phyloP scores from a whole-genome alignment of 495 filamentous ascomycete genomes.

The Alectoria sarmentosa region DNA sequence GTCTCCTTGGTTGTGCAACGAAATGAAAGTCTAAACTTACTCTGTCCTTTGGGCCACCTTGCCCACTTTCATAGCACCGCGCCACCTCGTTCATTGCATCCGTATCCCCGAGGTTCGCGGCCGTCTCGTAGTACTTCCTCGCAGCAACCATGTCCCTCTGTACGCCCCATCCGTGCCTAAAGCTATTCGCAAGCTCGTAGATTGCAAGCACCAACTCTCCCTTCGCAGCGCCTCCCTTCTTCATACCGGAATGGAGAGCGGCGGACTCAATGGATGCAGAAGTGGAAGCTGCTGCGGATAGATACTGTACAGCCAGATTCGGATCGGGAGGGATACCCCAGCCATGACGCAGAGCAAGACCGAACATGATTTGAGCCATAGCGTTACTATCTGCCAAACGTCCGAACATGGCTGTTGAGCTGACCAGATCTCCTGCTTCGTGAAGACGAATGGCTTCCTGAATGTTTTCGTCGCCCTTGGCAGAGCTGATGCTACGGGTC shows the following conservation, averaged over 20 bases:
- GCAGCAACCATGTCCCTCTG: conserved; percentile 82
- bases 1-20: background rate
- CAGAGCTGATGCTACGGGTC: conserved; percentile 33
- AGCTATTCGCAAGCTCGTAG: conserved; percentile 89
- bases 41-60: conserved; percentile 95
- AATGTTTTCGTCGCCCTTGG: conserved; percentile 58
- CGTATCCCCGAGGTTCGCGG: conserved; percentile 89
- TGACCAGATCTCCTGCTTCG: conserved; percentile 57
- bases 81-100: conserved; percentile 97
- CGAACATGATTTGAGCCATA: conserved; percentile 92
- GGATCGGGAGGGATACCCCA: conserved; percentile 78
- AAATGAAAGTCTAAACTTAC: conserved; percentile 46
- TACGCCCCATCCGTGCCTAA: conserved; percentile 94
- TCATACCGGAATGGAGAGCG: conserved; percentile 76
- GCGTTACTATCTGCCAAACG: conserved; percentile 87
- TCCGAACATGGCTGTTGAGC: conserved; percentile 80
- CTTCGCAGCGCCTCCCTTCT: conserved; percentile 91
- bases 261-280: conserved; percentile 77
- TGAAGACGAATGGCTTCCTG: conserved; percentile 95
- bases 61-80: conserved; percentile 93
- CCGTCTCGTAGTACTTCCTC: conserved; percentile 92
- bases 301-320: conserved; percentile 69
- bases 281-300: conserved; percentile 85
- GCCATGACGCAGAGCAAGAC: conserved; percentile 87
- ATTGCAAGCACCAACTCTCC: conserved; percentile 97